These are phyloP conservation scores for Silene conica DNA, from an alignment of 148 eudicot genomes.

Conservation along the genomic window DNA sequence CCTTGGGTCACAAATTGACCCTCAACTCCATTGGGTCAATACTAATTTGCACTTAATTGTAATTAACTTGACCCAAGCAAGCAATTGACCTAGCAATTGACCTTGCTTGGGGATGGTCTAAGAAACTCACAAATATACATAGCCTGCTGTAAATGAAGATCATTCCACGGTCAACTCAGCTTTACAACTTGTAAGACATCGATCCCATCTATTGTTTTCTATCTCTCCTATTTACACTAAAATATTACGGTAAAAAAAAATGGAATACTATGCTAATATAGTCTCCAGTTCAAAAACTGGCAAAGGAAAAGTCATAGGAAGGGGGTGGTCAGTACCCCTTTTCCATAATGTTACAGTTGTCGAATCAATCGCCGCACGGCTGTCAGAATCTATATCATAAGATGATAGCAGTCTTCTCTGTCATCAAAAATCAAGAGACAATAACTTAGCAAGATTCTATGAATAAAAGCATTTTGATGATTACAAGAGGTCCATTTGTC, in stretches of 20 bases:
- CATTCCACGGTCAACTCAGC: slow-evolving; percentile 2
- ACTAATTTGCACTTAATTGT: too few relatives aligned
- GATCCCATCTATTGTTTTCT: slow-evolving; percentile 8
- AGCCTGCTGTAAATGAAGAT: slow-evolving; percentile 29
- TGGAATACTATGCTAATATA: slow-evolving; percentile 13
- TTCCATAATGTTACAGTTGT: slow-evolving; percentile 4
- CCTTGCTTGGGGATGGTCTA: too few relatives aligned
- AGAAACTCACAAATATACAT: slow-evolving; percentile 30
- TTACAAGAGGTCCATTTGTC: neutral
- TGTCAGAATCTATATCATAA: slow-evolving; percentile 36
- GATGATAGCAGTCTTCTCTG: slow-evolving; percentile 50
- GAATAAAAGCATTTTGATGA: neutral
- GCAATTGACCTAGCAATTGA: too few relatives aligned
- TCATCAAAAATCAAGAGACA: slow-evolving; percentile 7
- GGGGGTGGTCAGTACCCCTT: slow-evolving; percentile 4
- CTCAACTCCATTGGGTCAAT: too few relatives aligned
- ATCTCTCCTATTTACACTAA: slow-evolving; percentile 24
- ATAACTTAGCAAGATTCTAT: slow-evolving; percentile 5
- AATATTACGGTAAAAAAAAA: slow-evolving; percentile 13
- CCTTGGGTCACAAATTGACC: too few relatives aligned
- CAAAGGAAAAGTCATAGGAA: neutral
- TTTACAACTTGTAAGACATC: slow-evolving; percentile 18
- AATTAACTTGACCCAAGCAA: too few relatives aligned
- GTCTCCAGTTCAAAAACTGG: slow-evolving; percentile 15
- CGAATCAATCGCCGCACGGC: slow-evolving; percentile 26